phyloP scores from a whole-genome alignment of 2,329 filamentous ascomycete genomes.

The Botrytis cinerea region DNA sequence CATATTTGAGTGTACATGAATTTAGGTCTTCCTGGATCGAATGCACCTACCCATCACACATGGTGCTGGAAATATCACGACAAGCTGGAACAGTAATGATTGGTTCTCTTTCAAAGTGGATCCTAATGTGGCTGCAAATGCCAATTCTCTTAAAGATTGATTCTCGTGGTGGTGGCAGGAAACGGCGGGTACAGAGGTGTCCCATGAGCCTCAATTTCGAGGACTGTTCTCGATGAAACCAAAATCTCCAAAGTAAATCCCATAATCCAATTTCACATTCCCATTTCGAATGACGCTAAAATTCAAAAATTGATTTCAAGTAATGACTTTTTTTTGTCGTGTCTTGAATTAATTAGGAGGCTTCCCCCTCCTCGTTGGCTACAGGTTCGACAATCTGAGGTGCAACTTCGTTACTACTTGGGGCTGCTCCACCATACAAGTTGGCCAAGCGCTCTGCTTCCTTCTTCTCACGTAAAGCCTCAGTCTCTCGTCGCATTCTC shows the following conservation, averaged over 20 bases:
- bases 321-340: slow-evolving; percentile 1
- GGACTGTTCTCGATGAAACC: not conserved
- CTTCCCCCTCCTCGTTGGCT: slow-evolving; percentile 29
- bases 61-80: not conserved
- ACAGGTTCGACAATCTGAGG: slow-evolving; percentile 26
- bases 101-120: not conserved
- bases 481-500: slow-evolving; percentile 81
- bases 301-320: slow-evolving; percentile 26
- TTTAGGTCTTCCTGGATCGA: not conserved
- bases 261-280: slow-evolving; percentile 18
- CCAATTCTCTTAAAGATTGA: not conserved
- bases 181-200: not conserved
- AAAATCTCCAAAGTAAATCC: not conserved
- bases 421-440: slow-evolving; percentile 28
- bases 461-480: slow-evolving; percentile 69
- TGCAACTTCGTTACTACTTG: slow-evolving; percentile 29
- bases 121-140: not conserved
- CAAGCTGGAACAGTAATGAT: not conserved
- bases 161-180: not conserved
- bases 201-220: slow-evolving; percentile 5
- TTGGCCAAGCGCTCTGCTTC: slow-evolving; percentile 68
- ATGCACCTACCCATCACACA: not conserved
- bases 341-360: slow-evolving; percentile 30
- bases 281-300: slow-evolving; percentile 35
- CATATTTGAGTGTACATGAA: not conserved